Evolutionary conservation across 192 early-diverging fungal species (phyloP).

Genomic region (Rhizophagus prolifer): DNA sequence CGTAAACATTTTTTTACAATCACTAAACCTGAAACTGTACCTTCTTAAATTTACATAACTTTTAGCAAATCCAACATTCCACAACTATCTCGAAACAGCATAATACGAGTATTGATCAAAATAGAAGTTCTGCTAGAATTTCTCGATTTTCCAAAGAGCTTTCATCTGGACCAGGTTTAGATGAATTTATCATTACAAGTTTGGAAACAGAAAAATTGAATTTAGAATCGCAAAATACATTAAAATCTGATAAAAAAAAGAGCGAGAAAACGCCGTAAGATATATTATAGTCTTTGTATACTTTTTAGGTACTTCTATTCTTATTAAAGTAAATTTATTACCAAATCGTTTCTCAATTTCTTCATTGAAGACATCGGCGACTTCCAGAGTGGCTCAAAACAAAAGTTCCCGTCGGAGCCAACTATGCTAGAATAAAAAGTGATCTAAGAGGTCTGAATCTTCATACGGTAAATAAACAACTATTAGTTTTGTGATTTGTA

Average conservation of each 20-base stretch:
- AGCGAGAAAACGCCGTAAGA: not conserved
- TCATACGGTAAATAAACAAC: conserved; percentile 56
- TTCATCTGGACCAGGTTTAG: conserved; percentile 49
- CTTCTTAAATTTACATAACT: not conserved
- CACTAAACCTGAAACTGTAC: not conserved
- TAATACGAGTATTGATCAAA: not conserved
- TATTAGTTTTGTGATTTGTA: not conserved
- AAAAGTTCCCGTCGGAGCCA: conserved; percentile 78
- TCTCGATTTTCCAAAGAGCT: conserved; percentile 50
- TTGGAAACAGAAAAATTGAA: not conserved
- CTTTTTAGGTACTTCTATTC: not conserved
- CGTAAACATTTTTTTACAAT: not conserved
- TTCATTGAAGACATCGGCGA: conserved; percentile 50
- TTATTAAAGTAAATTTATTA: not conserved
- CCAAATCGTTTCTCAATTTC: not conserved
- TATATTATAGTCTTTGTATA: not conserved
- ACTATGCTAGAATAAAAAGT: conserved; percentile 81
- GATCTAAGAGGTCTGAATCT: conserved; percentile 93
- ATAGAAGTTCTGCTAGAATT: conserved; percentile 27
- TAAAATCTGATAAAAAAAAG: not conserved
- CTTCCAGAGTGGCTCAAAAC: conserved; percentile 96
- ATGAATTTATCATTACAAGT: conserved; percentile 51
- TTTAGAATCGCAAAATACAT: not conserved
- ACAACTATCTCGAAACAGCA: not conserved
- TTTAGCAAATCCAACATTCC: not conserved